Evolutionary conservation across 768 basidiomycete genomes (phyloP).

Genomic region (Rhodotorula diobovata): DNA sequence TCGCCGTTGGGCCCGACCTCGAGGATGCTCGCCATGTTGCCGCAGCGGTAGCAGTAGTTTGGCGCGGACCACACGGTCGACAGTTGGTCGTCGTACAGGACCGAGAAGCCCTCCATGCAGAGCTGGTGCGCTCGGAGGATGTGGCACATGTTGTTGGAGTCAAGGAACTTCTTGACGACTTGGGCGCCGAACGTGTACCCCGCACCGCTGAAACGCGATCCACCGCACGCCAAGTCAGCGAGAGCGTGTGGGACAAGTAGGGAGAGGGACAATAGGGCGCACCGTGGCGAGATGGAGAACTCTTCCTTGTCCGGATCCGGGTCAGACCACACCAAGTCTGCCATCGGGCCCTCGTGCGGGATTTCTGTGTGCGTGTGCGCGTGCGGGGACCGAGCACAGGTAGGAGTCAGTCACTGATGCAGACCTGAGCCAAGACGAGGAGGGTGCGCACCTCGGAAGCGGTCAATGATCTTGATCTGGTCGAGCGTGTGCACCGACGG

Average conservation of each 20-base stretch:
- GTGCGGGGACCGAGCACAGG: too few species aligned
- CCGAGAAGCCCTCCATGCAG: conserved; percentile 99
- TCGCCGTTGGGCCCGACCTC: conserved; percentile 83
- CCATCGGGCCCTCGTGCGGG: conserved; percentile 99
- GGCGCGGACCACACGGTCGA: conserved; percentile 99
- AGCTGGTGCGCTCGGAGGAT: conserved; percentile 97
- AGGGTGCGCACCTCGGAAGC: conserved; percentile 72
- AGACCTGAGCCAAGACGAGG: conserved; percentile 30
- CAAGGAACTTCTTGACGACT: conserved; percentile 94
- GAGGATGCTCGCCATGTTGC: conserved; percentile 91
- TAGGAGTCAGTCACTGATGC: not conserved
- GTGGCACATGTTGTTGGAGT: conserved; percentile 92
- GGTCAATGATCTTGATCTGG: conserved; percentile 98
- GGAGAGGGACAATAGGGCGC: conserved; percentile 41
- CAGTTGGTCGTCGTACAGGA: conserved; percentile 90
- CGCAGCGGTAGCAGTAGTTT: conserved; percentile 97
- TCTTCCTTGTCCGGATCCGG: conserved; percentile 99
- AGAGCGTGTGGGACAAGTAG: not conserved
- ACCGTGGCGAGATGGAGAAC: conserved; percentile 98
- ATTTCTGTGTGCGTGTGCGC: conserved; percentile 62
- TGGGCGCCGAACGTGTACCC: conserved; percentile 98
- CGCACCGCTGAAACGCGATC: conserved; percentile 64
- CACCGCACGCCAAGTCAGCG: conserved; percentile 6
- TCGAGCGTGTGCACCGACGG: conserved; percentile 99
- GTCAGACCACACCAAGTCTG: conserved; percentile 99